Evolutionary conservation across 192 early-diverging fungal genomes (phyloP).

Genomic region (Backusella liffmaniae): DNA sequence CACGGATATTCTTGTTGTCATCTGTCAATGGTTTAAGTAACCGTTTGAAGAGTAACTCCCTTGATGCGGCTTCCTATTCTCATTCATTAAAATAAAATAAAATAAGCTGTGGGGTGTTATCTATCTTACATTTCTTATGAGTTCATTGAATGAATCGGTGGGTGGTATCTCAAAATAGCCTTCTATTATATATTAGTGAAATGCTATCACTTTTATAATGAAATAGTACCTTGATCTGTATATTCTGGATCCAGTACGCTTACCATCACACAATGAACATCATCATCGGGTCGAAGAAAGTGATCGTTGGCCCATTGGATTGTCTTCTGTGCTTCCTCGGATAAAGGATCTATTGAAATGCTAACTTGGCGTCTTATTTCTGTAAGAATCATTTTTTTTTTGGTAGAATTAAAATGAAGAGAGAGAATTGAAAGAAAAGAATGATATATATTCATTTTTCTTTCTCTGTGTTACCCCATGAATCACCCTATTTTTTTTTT

Average conservation of each 20-base stretch:
- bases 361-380: conserved; percentile 27
- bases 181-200: background rate
- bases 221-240: background rate
- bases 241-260: background rate
- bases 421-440: background rate
- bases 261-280: conserved; percentile 5
- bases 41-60: background rate
- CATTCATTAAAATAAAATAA: no score
- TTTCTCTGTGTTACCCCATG: background rate
- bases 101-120: background rate
- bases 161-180: background rate
- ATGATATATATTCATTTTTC: background rate
- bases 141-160: conserved; percentile 1
- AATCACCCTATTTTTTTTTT: background rate
- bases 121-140: conserved; percentile 4
- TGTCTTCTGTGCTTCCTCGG: conserved; percentile 36
- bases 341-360: conserved; percentile 39
- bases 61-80: background rate
- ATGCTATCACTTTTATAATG: background rate
- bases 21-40: background rate
- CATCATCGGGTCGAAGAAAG: conserved; percentile 27
- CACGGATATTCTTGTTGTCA: background rate
- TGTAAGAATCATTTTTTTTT: background rate
- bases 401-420: background rate
- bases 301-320: conserved; percentile 41